Conservation (phyloP, 169 alveolate genomes). For the Eimeria falciformis region DNA sequence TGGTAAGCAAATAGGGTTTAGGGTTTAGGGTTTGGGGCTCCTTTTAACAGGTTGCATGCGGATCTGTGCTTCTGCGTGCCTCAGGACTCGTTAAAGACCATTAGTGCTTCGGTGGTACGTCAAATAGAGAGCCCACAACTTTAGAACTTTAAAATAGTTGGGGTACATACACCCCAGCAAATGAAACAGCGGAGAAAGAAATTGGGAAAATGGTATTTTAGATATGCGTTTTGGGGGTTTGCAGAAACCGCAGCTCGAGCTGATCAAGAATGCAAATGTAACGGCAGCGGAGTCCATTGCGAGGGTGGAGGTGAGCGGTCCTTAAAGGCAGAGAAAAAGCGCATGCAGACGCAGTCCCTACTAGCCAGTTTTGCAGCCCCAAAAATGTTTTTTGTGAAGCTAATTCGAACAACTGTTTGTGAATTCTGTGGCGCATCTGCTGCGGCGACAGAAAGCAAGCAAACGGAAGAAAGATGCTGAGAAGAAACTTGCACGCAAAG, state of each 20-base stretch:
- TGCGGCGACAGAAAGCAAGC: constrained; percentile 19
- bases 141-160: no score
- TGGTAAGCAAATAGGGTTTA: background rate
- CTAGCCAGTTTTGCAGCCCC: no score
- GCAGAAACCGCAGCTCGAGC: constrained; percentile 57
- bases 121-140: no score
- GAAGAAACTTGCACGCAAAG: constrained; percentile 7
- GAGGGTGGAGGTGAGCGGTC: constrained; percentile 14
- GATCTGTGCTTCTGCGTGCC: background rate
- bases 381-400: no score
- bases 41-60: background rate
- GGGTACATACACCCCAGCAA: no score
- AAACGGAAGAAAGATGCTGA: constrained; percentile 20
- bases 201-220: no score
- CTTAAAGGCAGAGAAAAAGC: background rate
- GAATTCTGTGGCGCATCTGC: background rate
- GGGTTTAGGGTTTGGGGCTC: background rate
- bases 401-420: no score
- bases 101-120: constrained; percentile 1
- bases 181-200: no score
- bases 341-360: no score
- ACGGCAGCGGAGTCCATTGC: constrained; percentile 30
- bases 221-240: background rate
- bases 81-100: constrained; percentile 39
- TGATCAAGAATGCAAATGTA: constrained; percentile 40